Conservation (phyloP, 371 early-diverging fungal species). For the Syncephalis plumigaleata region DNA sequence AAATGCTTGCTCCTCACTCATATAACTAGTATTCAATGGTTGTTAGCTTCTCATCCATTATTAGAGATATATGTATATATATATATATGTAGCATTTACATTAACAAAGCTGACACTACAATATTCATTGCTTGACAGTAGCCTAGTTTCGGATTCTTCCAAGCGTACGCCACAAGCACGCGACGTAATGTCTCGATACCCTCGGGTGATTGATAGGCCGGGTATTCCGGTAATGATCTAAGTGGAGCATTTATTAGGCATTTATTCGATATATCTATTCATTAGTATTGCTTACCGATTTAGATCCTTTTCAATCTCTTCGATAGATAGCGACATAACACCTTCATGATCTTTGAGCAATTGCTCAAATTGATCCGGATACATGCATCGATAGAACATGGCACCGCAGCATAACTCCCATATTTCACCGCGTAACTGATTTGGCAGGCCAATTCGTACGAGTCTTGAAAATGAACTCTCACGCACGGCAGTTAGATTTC, state of each 20-base stretch:
- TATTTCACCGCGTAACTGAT: slow-evolving; percentile 80
- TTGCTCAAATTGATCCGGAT: slow-evolving; percentile 62
- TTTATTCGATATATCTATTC: not conserved
- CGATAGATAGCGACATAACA: slow-evolving; percentile 49
- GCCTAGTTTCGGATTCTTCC: slow-evolving; percentile 79
- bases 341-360: slow-evolving; percentile 49
- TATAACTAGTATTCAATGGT: slow-evolving; percentile 26
- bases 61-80: no score
- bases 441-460: slow-evolving; percentile 84
- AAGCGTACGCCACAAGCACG: slow-evolving; percentile 73
- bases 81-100: no score
- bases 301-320: slow-evolving; percentile 96
- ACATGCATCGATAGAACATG: slow-evolving; percentile 68
- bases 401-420: slow-evolving; percentile 93
- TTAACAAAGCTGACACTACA: slow-evolving; percentile 80
- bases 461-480: slow-evolving; percentile 74
- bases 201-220: slow-evolving; percentile 77
- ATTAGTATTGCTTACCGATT: slow-evolving; percentile 25
- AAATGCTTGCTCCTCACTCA: slow-evolving; percentile 93
- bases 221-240: slow-evolving; percentile 72
- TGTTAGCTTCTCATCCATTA: no score
- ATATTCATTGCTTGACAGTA: slow-evolving; percentile 99
- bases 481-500: slow-evolving; percentile 74
- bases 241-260: slow-evolving; percentile 8
- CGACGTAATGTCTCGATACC: slow-evolving; percentile 82